Conservation (phyloP, 345 rosid genomes). For the Conringia planisiliqua region DNA sequence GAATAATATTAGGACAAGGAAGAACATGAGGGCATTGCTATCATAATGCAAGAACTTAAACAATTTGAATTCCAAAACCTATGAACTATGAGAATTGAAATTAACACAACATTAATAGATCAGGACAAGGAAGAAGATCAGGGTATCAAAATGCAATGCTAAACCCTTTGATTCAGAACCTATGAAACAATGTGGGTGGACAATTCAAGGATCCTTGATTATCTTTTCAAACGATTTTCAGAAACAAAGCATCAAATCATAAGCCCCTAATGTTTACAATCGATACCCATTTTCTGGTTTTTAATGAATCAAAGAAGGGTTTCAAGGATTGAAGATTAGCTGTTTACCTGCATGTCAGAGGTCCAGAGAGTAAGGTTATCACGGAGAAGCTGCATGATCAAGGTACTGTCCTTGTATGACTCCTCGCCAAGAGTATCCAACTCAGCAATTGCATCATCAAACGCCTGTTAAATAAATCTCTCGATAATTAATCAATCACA, state of each 20-base stretch:
- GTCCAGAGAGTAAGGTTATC: conserved; percentile 97
- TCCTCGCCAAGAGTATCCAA: conserved; percentile 94
- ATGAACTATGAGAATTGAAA: neutral
- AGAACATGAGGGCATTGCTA: neutral
- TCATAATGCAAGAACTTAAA: neutral
- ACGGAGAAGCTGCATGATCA: conserved; percentile 97
- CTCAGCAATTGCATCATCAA: conserved; percentile 95
- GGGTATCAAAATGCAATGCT: neutral
- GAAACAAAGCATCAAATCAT: neutral
- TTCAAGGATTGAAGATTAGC: neutral
- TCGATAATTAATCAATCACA: neutral
- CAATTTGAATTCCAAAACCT: neutral
- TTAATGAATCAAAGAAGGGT: neutral
- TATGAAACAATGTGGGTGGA: neutral
- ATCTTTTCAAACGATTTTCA: neutral
- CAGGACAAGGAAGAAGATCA: neutral
- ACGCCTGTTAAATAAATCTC: conserved; percentile 45
- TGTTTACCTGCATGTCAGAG: conserved; percentile 88
- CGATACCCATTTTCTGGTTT: neutral
- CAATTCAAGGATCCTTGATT: neutral
- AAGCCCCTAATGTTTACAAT: neutral
- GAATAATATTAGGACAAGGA: too few relatives aligned
- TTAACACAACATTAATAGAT: neutral
- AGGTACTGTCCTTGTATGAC: conserved; percentile 92
- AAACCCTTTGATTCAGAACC: neutral